Conservation (phyloP, 495 filamentous ascomycete genomes). For the Tuber aestivum region DNA sequence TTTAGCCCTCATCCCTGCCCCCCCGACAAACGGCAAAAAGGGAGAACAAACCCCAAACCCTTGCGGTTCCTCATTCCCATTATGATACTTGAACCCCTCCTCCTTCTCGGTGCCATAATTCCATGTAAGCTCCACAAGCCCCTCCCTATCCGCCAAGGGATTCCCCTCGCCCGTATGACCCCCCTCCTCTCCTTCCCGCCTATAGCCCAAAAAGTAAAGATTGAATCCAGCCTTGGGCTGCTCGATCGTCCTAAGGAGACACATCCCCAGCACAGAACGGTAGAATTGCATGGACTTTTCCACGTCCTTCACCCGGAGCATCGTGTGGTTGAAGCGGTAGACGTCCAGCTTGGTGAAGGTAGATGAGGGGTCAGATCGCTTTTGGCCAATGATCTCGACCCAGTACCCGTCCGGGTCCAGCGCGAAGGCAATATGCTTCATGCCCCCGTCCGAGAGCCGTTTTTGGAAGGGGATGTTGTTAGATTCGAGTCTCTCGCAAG, state of each 20-base stretch:
- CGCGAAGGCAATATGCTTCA: constrained; percentile 84
- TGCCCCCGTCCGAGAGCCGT: constrained; percentile 78
- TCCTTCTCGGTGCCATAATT: constrained; percentile 96
- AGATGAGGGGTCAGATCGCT: constrained; percentile 52
- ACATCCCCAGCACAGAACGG: constrained; percentile 84
- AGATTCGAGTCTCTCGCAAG: constrained; percentile 80
- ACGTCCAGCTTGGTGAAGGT: constrained; percentile 31
- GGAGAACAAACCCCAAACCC: constrained; percentile 62
- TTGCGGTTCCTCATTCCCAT: constrained; percentile 84
- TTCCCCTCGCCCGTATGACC: constrained; percentile 50
- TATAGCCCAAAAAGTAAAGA: constrained; percentile 88
- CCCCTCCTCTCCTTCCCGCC: constrained; percentile 28
- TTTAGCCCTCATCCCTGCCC: not conserved
- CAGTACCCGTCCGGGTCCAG: constrained; percentile 93
- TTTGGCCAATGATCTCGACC: constrained; percentile 51
- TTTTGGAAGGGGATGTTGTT: constrained; percentile 92
- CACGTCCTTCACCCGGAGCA: constrained; percentile 89
- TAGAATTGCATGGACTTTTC: constrained; percentile 85
- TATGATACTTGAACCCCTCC: constrained; percentile 75
- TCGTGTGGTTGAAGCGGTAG: constrained; percentile 63
- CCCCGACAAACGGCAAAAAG: constrained; percentile 3
- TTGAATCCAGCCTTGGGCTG: constrained; percentile 68
- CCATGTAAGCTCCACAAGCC: constrained; percentile 86
- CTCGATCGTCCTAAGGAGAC: constrained; percentile 64
- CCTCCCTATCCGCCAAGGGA: constrained; percentile 63